Evolutionary conservation across 805 yeast genomes (phyloP).

Genomic region (Candida montana): DNA sequence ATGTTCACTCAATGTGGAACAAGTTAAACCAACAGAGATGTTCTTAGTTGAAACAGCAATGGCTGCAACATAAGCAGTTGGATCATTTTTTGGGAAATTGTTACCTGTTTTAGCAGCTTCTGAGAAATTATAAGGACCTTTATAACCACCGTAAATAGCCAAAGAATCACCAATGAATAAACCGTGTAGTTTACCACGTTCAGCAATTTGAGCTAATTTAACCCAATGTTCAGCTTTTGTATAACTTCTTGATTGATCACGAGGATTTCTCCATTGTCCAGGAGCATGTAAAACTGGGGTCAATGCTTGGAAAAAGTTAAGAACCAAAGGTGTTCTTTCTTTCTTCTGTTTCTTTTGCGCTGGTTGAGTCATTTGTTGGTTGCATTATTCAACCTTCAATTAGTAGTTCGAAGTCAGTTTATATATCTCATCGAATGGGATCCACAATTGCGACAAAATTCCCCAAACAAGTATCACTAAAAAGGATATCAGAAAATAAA

Average conservation of each 20-base stretch:
- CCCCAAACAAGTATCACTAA: neutral
- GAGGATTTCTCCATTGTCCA: conserved; percentile 22
- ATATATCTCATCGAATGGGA: too few relatives aligned
- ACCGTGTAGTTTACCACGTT: conserved; percentile 33
- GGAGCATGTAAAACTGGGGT: conserved; percentile 21
- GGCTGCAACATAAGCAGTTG: conserved; percentile 30
- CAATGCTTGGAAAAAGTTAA: conserved; percentile 21
- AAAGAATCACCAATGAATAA: conserved; percentile 35
- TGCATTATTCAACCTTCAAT: too few relatives aligned
- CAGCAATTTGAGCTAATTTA: conserved; percentile 34
- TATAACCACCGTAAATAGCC: conserved; percentile 34
- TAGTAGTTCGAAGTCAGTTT: too few relatives aligned
- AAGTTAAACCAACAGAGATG: conserved; percentile 37
- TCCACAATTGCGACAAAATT: conserved; percentile 4
- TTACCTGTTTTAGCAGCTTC: conserved; percentile 28
- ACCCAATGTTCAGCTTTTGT: conserved; percentile 32
- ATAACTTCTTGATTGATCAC: conserved; percentile 18
- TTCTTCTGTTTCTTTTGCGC: conserved; percentile 16
- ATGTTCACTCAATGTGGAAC: conserved; percentile 39
- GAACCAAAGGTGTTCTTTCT: conserved; percentile 14
- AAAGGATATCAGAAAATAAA: too few relatives aligned
- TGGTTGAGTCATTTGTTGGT: conserved; percentile 11
- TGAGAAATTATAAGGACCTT: conserved; percentile 31
- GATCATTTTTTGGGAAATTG: conserved; percentile 30
- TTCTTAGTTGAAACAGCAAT: conserved; percentile 39